Percentiles rank a stretch among this genome's conserved stretches.
phyloP scores from a whole-genome alignment of 208 protist species.

The Trypanosoma grayi region DNA sequence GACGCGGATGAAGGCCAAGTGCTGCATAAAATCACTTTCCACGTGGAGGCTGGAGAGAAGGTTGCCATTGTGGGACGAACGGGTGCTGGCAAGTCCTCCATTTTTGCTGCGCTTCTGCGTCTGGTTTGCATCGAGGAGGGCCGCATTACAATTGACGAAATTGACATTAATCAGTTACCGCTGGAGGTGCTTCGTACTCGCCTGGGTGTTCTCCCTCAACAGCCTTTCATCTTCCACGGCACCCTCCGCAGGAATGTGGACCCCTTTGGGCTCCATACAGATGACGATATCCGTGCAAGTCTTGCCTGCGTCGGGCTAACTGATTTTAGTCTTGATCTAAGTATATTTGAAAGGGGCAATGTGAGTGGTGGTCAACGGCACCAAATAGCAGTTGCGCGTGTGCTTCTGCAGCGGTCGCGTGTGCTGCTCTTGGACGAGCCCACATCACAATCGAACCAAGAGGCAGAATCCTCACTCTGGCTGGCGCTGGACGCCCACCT shows the following conservation, averaged over 20 bases:
- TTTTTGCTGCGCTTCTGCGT: conserved; percentile 44
- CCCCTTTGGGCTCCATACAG: conserved; percentile 20
- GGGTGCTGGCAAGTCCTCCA: conserved; percentile 53
- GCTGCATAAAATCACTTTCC: conserved; percentile 27
- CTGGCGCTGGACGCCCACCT: conserved; percentile 5
- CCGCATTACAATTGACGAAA: conserved; percentile 27
- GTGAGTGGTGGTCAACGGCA: conserved; percentile 23
- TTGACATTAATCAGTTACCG: conserved; percentile 8
- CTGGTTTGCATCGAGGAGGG: conserved; percentile 21
- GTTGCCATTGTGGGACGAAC: conserved; percentile 45
- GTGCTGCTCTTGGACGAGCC: conserved; percentile 32
- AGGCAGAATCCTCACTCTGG: conserved; percentile 21
- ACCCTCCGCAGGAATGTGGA: conserved; percentile 39
- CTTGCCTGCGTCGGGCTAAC: conserved; percentile 14
- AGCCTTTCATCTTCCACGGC: conserved; percentile 36
- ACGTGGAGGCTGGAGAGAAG: conserved; percentile 40
- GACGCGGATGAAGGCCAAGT: conserved; percentile 26
- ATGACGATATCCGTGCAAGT: conserved; percentile 19
- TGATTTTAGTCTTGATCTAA: conserved; percentile 8
- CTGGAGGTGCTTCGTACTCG: conserved; percentile 11
- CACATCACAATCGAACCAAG: conserved; percentile 9
- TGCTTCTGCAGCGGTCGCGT: conserved; percentile 16
- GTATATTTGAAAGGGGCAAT: conserved; percentile 7
- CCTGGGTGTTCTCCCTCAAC: conserved; percentile 36
- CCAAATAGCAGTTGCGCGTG: conserved; percentile 24